phyloP scores from a whole-genome alignment of 768 basidiomycete species.

The Imleria badia region DNA sequence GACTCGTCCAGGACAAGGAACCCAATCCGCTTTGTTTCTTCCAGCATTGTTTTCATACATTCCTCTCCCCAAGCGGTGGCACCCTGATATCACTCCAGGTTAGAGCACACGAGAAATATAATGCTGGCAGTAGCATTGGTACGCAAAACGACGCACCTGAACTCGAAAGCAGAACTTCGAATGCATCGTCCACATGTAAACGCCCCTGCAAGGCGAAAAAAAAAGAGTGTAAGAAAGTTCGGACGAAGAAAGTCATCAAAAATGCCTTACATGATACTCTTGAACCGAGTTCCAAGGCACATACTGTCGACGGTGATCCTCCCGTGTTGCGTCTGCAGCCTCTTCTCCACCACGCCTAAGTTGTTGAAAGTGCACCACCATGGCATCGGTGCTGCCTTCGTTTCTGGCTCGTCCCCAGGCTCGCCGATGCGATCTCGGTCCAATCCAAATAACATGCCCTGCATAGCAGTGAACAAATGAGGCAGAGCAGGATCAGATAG shows the following conservation, averaged over 20 bases:
- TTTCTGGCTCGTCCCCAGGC: neutral
- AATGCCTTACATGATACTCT: slow-evolving; percentile 7
- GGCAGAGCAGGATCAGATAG: slow-evolving; percentile 15
- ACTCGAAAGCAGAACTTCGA: slow-evolving; percentile 15
- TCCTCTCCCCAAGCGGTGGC: slow-evolving; percentile 22
- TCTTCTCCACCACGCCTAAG: slow-evolving; percentile 14
- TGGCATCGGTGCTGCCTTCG: neutral
- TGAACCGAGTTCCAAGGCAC: slow-evolving; percentile 11
- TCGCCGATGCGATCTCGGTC: neutral
- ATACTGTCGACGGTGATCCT: slow-evolving; percentile 1
- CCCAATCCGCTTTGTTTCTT: slow-evolving; percentile 17
- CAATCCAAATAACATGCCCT: neutral
- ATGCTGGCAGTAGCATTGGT: too few species aligned
- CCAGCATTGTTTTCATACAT: slow-evolving; percentile 9
- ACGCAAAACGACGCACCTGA: slow-evolving; percentile 2
- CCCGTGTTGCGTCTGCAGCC: slow-evolving; percentile 2
- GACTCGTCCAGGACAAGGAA: slow-evolving; percentile 9
- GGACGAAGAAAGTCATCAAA: too few species aligned
- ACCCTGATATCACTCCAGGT: slow-evolving; percentile 4
- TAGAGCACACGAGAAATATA: neutral
- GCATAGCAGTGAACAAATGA: slow-evolving; percentile 1
- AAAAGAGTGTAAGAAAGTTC: neutral
- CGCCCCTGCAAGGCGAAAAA: neutral
- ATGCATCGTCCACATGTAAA: slow-evolving; percentile 20
- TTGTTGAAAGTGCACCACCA: slow-evolving; percentile 16